A percentile compares a stretch with the other conserved stretches of the same genome.
Evolutionary conservation across 805 yeast species (phyloP).

Genomic region (Yamadazyma akitaensis): DNA sequence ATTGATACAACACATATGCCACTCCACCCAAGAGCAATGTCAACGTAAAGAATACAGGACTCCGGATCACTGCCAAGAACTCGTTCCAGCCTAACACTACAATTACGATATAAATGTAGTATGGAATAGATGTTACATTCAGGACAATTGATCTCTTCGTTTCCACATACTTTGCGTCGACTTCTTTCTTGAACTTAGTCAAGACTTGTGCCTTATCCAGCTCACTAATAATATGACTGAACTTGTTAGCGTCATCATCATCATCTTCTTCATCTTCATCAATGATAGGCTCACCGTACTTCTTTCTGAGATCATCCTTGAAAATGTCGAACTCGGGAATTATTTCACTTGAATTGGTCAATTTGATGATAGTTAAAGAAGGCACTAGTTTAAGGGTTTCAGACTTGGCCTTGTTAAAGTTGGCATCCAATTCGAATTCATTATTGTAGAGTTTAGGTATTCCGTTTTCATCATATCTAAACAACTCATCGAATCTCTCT

Average conservation of each 20-base stretch:
- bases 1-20: constrained; percentile 61
- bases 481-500: constrained; percentile 76
- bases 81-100: constrained; percentile 93
- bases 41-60: constrained; percentile 76
- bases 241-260: constrained; percentile 33
- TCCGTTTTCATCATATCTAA: constrained; percentile 80
- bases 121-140: constrained; percentile 76
- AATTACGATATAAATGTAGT: constrained; percentile 71
- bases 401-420: constrained; percentile 58
- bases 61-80: constrained; percentile 80
- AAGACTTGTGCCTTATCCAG: constrained; percentile 55
- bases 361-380: constrained; percentile 51
- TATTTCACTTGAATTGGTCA: constrained; percentile 52
- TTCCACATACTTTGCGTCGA: constrained; percentile 78
- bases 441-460: constrained; percentile 80
- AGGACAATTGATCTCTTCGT: constrained; percentile 84
- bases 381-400: constrained; percentile 59
- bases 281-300: constrained; percentile 18
- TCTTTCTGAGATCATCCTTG: constrained; percentile 19
- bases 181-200: constrained; percentile 64
- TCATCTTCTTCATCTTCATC: constrained; percentile 22
- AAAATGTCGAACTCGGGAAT: constrained; percentile 54
- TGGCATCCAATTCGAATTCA: constrained; percentile 65
- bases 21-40: constrained; percentile 57
- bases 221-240: constrained; percentile 56